Base-by-base conservation (phyloP, 179 eudicot genomes). In the Silene coronaria region DNA sequence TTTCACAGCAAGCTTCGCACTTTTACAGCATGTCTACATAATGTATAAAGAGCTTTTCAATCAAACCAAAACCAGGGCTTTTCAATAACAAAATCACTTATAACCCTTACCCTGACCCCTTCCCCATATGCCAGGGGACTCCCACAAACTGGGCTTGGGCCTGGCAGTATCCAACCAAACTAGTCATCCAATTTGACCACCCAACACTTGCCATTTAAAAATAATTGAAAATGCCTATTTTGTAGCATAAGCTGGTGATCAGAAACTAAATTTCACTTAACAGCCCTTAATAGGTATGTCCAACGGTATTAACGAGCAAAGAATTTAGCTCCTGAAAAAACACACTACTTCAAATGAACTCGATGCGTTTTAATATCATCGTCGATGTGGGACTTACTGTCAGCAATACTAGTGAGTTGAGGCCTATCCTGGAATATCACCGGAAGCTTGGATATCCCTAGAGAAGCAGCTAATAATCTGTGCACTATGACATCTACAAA, bases 401-500 rank as follows among this genome's bases (percentile, higher is more conserved):
- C 99, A n/a, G 99, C 87, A 21, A 87, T 77, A 77, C 88, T 82
- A n/a, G 99, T 89, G 72, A 95, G 97, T 78, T 86, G 89, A 61
- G 91, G 88, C 82, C 88, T 84, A 74, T 95, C 97, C 77, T 88
- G 97, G 81, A 89, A 95, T 45, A 91, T 65, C 75, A 76, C 78
- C 70, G 99, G 99, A 80, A 95, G 93, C 80, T 86, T 88, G 83
- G 84, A 84, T 80, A 93, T 92, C 67, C 92, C 99, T 66, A 95
- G 79, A 67, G 97, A 84, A 32, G 97, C 99, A 71, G 99, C 99
- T 70, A 95, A 92, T 81, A 95, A 84, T 79, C 99, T 85, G 84
- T 95, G 97, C 70, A 95, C 97, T 76, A 93, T 77, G 23, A 95
- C 99, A 85, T 95, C 97, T 95, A 83, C 87, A 87, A 86, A 63